Evolutionary conservation across 1,139 yeast species (phyloP), one percentile per base, ranked within the genome.

Genomic region (Pichia terricola): DNA sequence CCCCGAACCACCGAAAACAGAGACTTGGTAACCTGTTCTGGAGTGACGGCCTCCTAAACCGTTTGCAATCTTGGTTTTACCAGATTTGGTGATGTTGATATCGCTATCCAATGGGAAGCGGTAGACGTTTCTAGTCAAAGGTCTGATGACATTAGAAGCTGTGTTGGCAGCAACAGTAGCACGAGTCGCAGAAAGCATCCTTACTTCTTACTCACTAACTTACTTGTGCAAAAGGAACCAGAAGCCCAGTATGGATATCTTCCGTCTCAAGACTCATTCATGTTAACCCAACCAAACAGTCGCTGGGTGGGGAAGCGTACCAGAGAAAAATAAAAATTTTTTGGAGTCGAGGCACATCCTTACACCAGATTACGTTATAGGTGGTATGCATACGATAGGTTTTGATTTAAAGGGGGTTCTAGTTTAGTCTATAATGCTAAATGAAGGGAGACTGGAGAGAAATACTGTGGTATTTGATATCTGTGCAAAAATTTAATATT

Each of bases 31-130:
- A 2, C 95, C 95, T n/a, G 91, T 81, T 68, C 94, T 75, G 35
- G 95, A 85, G 8, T 94, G 82, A 51, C 87, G 74, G 37, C 95
- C 95, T 39, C 94, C 94, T 41, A 77, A 67, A 48, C 95, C 95
- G 36, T 72, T 71, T 26, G 84, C 64, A 43, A 82, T 62, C 55
- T 79, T 72, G 38, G 87, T 81, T 60, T 86, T 84, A 35, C 95
- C 95, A 45, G 73, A 70, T 53, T 79, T 72, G 49, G 94, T 81
- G 63, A 86, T 79, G 65, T 82, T 81, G 57, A 86, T 68, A 62
- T 86, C 95, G 45, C 75, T 67, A 47, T 65, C 68, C 40, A 75
- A 58, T 53, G 66, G 66, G 47, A 60, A 59, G 40, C 62, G 55
- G 35, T 57, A 52, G 16, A 60, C 46, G 27, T 42, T 46, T 50